Conservation (phyloP, 176 grass and related monocot genomes). For the Bothriochloa decipiens region DNA sequence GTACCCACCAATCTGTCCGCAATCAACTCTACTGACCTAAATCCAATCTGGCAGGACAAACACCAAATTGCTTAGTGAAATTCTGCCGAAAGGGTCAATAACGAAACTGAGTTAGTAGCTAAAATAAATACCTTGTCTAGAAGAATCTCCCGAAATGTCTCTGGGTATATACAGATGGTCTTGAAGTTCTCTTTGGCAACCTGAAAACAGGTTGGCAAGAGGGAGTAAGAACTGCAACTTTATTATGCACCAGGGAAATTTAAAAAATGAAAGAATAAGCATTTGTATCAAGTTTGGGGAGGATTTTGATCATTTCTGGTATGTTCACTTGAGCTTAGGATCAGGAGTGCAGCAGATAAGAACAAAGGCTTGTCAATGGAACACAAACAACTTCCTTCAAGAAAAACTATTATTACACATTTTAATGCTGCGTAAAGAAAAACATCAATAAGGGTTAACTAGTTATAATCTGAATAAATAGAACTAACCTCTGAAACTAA, state of each 20-base stretch:
- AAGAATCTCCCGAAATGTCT: slow-evolving; percentile 83
- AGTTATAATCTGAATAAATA: slow-evolving; percentile 14
- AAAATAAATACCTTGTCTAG: slow-evolving; percentile 83
- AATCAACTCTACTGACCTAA: slow-evolving; percentile 80
- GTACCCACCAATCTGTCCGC: slow-evolving; percentile 63
- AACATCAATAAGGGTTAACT: neutral
- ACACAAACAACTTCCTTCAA: neutral
- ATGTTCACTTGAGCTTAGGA: neutral
- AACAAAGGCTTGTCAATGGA: slow-evolving; percentile 16
- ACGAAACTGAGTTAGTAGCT: neutral
- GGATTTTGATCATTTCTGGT: neutral
- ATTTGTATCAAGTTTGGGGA: neutral
- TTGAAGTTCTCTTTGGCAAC: slow-evolving; percentile 66
- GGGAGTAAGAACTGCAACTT: neutral
- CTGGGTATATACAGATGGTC: slow-evolving; percentile 56
- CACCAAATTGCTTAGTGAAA: slow-evolving; percentile 1
- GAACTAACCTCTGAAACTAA: slow-evolving; percentile 70
- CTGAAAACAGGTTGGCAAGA: slow-evolving; percentile 48
- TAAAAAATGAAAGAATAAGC: slow-evolving; percentile 18
- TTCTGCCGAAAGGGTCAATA: neutral
- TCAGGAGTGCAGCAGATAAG: neutral
- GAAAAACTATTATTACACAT: neutral
- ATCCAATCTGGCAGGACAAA: slow-evolving; percentile 71
- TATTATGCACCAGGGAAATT: neutral
- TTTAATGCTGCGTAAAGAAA: neutral